Conservation (phyloP, 768 basidiomycete species). For the Russula abietina region DNA sequence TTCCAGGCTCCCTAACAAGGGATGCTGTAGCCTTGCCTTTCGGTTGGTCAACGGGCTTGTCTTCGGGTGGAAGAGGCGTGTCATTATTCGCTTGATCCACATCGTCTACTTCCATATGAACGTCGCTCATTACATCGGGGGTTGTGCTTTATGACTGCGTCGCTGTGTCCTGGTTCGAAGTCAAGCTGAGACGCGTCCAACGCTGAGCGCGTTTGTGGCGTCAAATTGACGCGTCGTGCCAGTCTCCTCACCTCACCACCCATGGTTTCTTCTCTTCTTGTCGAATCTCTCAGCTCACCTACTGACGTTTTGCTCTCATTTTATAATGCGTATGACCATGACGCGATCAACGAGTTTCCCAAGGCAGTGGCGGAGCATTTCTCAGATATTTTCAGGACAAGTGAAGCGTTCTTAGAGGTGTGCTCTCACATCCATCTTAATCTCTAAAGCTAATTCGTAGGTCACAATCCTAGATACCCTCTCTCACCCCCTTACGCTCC, state of each 20-base stretch:
- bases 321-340: conserved; percentile 17
- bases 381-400: conserved; percentile 29
- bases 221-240: conserved; percentile 11
- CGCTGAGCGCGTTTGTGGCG: conserved; percentile 22
- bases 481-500: conserved; percentile 42
- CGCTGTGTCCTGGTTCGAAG: background rate
- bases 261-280: conserved; percentile 24
- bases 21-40: conserved; percentile 22
- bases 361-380: conserved; percentile 31
- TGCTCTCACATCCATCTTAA: background rate
- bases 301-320: conserved; percentile 18
- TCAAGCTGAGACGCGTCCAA: background rate
- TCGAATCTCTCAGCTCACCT: conserved; percentile 23
- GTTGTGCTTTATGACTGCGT: background rate
- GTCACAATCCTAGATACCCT: conserved; percentile 45
- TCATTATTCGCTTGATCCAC: background rate
- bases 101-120: conserved; percentile 17
- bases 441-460: background rate
- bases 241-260: no score
- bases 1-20: conserved; percentile 45
- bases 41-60: background rate
- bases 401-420: conserved; percentile 29
- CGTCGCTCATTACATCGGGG: conserved; percentile 4
- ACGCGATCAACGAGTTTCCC: conserved; percentile 27
- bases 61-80: conserved; percentile 1